A percentile compares a stretch with the other conserved stretches of the same genome.
Conservation (phyloP, 768 basidiomycete species). For the Pulveroboletus sp. region DNA sequence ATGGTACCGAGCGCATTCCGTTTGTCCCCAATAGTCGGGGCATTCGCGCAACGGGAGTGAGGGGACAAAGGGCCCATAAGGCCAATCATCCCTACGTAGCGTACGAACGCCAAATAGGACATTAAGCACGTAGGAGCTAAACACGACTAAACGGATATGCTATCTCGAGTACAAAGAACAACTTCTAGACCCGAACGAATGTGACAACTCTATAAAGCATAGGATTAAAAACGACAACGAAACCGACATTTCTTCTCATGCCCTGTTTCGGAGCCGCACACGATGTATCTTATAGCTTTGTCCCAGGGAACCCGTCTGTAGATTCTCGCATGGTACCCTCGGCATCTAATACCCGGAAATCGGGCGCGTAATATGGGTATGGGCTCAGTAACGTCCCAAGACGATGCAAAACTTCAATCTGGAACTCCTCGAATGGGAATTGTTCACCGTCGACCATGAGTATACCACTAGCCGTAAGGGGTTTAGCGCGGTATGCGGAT, state of each 20-base stretch:
- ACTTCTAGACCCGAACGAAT: neutral
- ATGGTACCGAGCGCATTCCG: neutral
- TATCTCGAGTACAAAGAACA: neutral
- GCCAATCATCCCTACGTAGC: too few relatives aligned
- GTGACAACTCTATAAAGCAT: neutral
- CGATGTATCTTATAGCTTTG: too few relatives aligned
- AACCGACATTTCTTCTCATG: neutral
- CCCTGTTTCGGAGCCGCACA: too few relatives aligned
- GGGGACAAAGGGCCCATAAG: too few relatives aligned
- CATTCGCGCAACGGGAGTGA: too few relatives aligned
- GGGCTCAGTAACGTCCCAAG: constrained; percentile 67
- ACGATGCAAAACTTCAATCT: constrained; percentile 72
- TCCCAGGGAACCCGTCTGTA: too few relatives aligned
- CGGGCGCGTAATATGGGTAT: constrained; percentile 49
- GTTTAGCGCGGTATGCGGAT: constrained; percentile 68
- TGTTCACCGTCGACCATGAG: constrained; percentile 78
- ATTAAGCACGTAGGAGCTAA: neutral
- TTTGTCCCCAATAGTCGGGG: neutral
- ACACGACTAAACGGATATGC: constrained; percentile 1
- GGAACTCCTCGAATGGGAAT: constrained; percentile 70
- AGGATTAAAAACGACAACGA: neutral
- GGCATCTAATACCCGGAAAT: constrained; percentile 38
- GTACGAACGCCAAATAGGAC: too few relatives aligned
- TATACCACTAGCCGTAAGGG: constrained; percentile 49
- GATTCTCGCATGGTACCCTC: constrained; percentile 21